A percentile compares a stretch with the other conserved stretches of the same genome.
phyloP scores from a whole-genome alignment of 805 yeast species.

The Candida anglica region DNA sequence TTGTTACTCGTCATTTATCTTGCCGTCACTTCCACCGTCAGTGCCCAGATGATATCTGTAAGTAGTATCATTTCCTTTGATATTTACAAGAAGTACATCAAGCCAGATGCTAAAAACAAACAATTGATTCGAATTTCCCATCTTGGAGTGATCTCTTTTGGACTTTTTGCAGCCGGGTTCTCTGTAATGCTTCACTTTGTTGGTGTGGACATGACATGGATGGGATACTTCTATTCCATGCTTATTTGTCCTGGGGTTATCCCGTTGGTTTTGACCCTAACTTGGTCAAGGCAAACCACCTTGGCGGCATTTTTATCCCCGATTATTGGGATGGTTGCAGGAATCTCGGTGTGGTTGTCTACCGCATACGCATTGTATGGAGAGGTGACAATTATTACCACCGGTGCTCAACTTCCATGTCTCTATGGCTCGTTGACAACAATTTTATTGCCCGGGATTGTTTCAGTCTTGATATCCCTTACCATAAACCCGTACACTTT shows the following conservation, averaged over 20 bases:
- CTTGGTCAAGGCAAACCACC: conserved; percentile 27
- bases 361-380: conserved; percentile 25
- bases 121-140: conserved; percentile 41
- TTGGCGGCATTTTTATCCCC: conserved; percentile 29
- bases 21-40: too few species aligned
- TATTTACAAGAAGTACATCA: conserved; percentile 41
- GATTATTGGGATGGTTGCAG: conserved; percentile 22
- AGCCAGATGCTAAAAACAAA: conserved; percentile 38
- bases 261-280: conserved; percentile 28
- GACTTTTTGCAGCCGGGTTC: too few species aligned
- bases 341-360: conserved; percentile 28
- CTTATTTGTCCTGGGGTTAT: conserved; percentile 36
- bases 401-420: conserved; percentile 30
- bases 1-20: conserved; percentile 29
- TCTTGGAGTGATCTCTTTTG: conserved; percentile 35
- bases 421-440: conserved; percentile 31
- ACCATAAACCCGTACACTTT: conserved; percentile 20
- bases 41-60: too few species aligned
- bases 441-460: conserved; percentile 26
- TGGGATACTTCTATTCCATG: conserved; percentile 32
- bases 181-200: conserved; percentile 29
- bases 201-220: conserved; percentile 25
- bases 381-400: conserved; percentile 18
- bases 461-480: conserved; percentile 21
- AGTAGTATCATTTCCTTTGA: conserved; percentile 50